These are phyloP conservation scores for Trichomonascus vanleenenianus DNA, from an alignment of 805 yeast genomes.

Conservation along the genomic window DNA sequence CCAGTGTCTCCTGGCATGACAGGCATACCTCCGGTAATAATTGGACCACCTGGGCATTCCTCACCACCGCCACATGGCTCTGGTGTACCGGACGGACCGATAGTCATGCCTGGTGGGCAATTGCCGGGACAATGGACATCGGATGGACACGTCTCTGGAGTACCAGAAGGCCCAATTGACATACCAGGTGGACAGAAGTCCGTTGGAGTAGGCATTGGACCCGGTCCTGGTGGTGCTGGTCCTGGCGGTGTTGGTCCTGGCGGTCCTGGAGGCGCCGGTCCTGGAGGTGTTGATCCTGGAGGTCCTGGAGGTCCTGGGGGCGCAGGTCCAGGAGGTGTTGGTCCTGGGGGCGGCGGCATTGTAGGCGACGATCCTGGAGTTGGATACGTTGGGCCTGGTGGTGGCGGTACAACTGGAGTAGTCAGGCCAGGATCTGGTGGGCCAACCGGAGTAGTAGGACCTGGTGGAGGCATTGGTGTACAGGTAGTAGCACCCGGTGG, in stretches of 20 bases:
- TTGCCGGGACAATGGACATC: neutral
- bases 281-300: slow-evolving; percentile 1
- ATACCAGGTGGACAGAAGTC: slow-evolving; percentile 2
- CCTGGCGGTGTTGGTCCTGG: neutral
- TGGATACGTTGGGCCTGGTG: slow-evolving; percentile 1
- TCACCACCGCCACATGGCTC: no score
- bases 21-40: no score
- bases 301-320: neutral
- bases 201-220: neutral
- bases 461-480: no score
- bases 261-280: slow-evolving; percentile 2
- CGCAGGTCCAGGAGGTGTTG: neutral
- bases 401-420: no score
- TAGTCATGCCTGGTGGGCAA: slow-evolving; percentile 5
- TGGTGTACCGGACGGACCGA: neutral
- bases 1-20: no score
- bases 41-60: no score
- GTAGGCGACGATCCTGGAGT: slow-evolving; percentile 1
- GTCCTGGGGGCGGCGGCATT: neutral
- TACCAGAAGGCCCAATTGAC: neutral
- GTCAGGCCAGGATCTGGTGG: no score
- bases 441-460: no score
- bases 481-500: no score
- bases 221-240: no score
- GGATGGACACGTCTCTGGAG: neutral